Percentiles rank a stretch among this genome's conserved stretches.
phyloP scores from a whole-genome alignment of 2,329 filamentous ascomycete species.

The Aspergillus arachidicola region DNA sequence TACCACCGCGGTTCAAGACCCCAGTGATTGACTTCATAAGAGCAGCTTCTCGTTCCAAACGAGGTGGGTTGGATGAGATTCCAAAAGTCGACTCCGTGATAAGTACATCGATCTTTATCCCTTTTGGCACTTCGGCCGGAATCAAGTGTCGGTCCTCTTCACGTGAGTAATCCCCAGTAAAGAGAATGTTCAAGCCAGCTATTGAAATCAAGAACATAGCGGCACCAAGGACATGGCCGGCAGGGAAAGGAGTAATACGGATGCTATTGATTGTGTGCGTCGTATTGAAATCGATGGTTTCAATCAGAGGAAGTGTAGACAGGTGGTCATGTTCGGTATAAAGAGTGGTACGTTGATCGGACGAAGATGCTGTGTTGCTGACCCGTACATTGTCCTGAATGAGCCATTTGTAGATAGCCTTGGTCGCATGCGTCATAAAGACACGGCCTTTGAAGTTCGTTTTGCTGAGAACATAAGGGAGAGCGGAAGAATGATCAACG shows the following conservation, averaged over 20 bases:
- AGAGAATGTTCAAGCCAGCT: constrained; percentile 92
- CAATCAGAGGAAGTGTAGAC: constrained; percentile 89
- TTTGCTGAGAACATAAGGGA: constrained; percentile 96
- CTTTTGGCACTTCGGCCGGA: constrained; percentile 84
- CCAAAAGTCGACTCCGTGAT: constrained; percentile 98
- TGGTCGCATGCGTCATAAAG: constrained; percentile 99
- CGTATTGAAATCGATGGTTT: constrained; percentile 97
- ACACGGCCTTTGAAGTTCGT: constrained; percentile 96
- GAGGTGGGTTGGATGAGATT: constrained; percentile 88
- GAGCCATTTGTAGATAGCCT: constrained; percentile 99
- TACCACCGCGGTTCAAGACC: constrained; percentile 86
- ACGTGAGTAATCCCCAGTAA: constrained; percentile 95
- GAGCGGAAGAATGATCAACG: constrained; percentile 95
- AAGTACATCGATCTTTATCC: constrained; percentile 89
- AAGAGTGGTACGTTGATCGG: constrained; percentile 66
- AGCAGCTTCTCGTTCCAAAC: constrained; percentile 85
- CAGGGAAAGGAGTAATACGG: constrained; percentile 93
- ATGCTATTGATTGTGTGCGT: constrained; percentile 97
- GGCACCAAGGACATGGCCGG: constrained; percentile 94
- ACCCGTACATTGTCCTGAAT: constrained; percentile 97
- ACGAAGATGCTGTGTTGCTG: constrained; percentile 66
- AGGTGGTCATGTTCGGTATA: constrained; percentile 96
- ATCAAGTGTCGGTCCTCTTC: constrained; percentile 96
- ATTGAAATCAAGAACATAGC: constrained; percentile 99
- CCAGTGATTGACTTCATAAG: constrained; percentile 95